Evolutionary conservation across 1,139 yeast genomes (phyloP).

Genomic region (Yamadazyma triangularis): DNA sequence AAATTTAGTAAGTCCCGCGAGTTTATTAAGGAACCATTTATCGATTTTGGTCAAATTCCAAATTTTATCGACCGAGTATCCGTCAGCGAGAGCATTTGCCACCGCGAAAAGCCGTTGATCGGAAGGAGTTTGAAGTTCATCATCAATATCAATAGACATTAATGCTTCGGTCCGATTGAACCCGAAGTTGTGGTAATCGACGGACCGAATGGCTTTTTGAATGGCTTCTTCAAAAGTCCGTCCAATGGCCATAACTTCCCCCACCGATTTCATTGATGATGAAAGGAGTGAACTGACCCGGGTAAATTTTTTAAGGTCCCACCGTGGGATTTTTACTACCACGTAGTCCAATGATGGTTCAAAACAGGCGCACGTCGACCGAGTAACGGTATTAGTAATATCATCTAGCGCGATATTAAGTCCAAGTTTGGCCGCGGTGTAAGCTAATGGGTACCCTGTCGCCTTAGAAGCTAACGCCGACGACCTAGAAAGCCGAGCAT

Average conservation of each 20-base stretch:
- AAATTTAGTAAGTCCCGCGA: constrained; percentile 65
- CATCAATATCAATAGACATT: constrained; percentile 85
- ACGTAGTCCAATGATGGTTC: constrained; percentile 98
- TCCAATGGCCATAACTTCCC: constrained; percentile 98
- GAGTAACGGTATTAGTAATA: constrained; percentile 90
- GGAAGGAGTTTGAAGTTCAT: constrained; percentile 90
- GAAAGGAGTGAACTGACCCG: constrained; percentile 86
- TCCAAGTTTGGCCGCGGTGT: constrained; percentile 96
- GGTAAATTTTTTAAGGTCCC: constrained; percentile 96
- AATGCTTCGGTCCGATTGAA: constrained; percentile 84
- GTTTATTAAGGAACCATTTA: constrained; percentile 93
- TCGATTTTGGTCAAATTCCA: constrained; percentile 93
- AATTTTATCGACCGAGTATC: constrained; percentile 87
- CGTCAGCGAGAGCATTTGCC: constrained; percentile 84
- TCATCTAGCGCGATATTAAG: constrained; percentile 90
- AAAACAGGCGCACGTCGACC: constrained; percentile 93
- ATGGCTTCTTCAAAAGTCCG: constrained; percentile 97
- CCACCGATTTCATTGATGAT: constrained; percentile 97
- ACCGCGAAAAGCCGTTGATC: constrained; percentile 96
- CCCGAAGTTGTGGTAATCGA: constrained; percentile 92
- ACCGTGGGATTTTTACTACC: constrained; percentile 97
- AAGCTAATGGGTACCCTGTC: constrained; percentile 97
- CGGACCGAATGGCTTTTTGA: constrained; percentile 95
- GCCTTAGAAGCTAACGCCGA: constrained; percentile 99
- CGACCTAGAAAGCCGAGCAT: constrained; percentile 95